Base-by-base conservation (phyloP, 2,329 filamentous ascomycete species). In the Diaporthe ampelina region DNA sequence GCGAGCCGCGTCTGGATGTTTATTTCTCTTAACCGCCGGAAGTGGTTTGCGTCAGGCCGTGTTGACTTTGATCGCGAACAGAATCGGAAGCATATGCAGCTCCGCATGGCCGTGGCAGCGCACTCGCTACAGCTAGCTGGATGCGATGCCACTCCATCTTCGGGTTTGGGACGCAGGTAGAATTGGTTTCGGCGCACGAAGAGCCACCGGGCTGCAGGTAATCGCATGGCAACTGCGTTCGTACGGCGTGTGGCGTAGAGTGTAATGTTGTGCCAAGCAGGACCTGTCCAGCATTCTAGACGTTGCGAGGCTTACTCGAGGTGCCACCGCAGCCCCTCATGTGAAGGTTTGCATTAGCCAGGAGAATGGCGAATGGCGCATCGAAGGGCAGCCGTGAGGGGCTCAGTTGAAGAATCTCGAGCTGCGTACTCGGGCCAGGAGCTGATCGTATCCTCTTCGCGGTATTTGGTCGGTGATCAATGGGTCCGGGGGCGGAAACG, bases 401-500 rank as follows among this genome's bases (percentile, higher is more conserved):
- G 17, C 4, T 5, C n/a, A 17, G 15, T 37, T 40, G 32, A 54
- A 9, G n/a, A 19, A 37, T 52, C 32, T 37, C 45, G 45, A 26
- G 32, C 19, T 54, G 70, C 57, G 19, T 24, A 29, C 52, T 43
- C 32, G 57, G 45, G n/a, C 45, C 48, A 32, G 11, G 61, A 43
- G 70, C 24, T 40, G 43, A 56, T 43, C 48, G 35, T 32, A 43
- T 45, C 26, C 57, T 63, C 26, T 63, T 63, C 57, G 48, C 58
- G 70, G 54, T 58, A 19, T 54, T 65, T 63, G 48, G 45, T 63
- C n/a, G 70, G 32, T 54, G 57, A 72, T 72, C 70, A 63, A 72
- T 61, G 70, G 70, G 58, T 54, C 70, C 48, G 57, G 70, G 45
- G 50, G 59, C 59, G 57, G 57, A 63, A 63, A 13, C 70, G 57